These are phyloP conservation scores for Daldinia decipiens DNA, from an alignment of 495 filamentous ascomycete genomes.

Conservation along the genomic window DNA sequence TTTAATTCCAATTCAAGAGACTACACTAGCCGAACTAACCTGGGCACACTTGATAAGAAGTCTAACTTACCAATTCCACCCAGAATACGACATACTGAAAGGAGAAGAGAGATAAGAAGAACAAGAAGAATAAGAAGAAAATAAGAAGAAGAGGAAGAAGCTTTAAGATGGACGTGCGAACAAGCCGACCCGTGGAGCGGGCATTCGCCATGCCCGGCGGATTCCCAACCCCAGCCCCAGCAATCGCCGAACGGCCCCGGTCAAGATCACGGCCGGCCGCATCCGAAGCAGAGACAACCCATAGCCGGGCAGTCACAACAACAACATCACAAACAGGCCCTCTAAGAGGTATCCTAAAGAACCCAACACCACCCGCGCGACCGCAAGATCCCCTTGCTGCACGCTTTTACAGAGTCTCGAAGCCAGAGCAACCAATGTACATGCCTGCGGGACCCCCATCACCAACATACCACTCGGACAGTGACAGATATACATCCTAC, in stretches of 20 bases:
- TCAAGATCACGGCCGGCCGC: slow-evolving; percentile 40
- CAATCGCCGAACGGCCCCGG: slow-evolving; percentile 37
- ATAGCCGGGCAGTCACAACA: slow-evolving; percentile 31
- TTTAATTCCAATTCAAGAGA: slow-evolving; percentile 33
- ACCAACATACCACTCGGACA: slow-evolving; percentile 46
- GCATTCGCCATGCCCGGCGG: slow-evolving; percentile 44
- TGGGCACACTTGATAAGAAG: slow-evolving; percentile 17
- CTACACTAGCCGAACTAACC: slow-evolving; percentile 27
- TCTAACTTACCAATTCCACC: slow-evolving; percentile 40
- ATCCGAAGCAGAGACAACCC: slow-evolving; percentile 41
- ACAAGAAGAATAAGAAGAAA: not conserved
- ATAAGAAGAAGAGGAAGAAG: slow-evolving; percentile 1
- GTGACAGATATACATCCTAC: slow-evolving; percentile 43
- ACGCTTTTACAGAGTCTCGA: slow-evolving; percentile 46
- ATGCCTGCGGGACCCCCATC: slow-evolving; percentile 36
- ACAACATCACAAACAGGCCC: slow-evolving; percentile 34
- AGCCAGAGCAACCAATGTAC: slow-evolving; percentile 11
- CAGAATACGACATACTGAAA: slow-evolving; percentile 37
- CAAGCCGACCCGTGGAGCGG: slow-evolving; percentile 37
- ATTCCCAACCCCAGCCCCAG: slow-evolving; percentile 32
- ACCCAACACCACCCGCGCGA: slow-evolving; percentile 28
- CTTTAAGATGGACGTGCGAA: slow-evolving; percentile 34
- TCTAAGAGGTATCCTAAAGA: slow-evolving; percentile 48
- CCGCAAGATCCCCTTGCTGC: slow-evolving; percentile 45
- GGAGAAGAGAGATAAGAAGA: slow-evolving; percentile 9